These are phyloP conservation scores for Penstemon davidsonii DNA, from an alignment of 257 asterid genomes.

Conservation along the genomic window DNA sequence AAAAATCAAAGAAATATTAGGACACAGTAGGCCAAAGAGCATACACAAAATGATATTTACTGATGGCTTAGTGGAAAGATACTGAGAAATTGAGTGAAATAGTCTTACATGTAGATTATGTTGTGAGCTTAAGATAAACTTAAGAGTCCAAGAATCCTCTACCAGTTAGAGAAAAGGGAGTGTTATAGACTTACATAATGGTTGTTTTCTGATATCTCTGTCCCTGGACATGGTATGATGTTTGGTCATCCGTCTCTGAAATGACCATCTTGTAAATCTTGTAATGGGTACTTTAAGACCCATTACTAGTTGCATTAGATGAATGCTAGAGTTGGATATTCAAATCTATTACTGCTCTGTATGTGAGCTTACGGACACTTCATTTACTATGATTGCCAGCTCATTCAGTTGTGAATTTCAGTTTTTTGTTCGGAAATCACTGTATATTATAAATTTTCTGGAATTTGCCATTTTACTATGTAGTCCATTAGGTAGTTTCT, in stretches of 20 bases:
- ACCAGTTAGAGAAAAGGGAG: too few species aligned
- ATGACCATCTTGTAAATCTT: background rate
- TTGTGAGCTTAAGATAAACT: too few species aligned
- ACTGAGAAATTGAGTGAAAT: too few species aligned
- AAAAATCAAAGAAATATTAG: background rate
- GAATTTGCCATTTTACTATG: slow-evolving; percentile 14
- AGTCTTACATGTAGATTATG: too few species aligned
- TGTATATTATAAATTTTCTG: background rate
- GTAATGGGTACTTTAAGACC: slow-evolving; percentile 1
- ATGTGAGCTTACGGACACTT: slow-evolving; percentile 7
- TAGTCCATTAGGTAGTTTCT: background rate
- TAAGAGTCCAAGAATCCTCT: too few species aligned
- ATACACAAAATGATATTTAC: too few species aligned
- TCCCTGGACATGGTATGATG: too few species aligned
- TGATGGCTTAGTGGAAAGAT: background rate
- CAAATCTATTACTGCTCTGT: background rate
- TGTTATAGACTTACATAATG: too few species aligned
- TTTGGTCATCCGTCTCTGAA: too few species aligned
- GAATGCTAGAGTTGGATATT: slow-evolving; percentile 15
- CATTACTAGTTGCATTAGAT: background rate
- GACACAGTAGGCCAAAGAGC: background rate
- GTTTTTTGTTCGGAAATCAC: background rate
- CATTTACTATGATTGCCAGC: background rate
- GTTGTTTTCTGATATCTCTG: too few species aligned
- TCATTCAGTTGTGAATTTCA: background rate